A percentile compares a stretch with the other conserved stretches of the same genome.
phyloP scores from a whole-genome alignment of 257 asterid genomes.

The Solanum sejunctum region DNA sequence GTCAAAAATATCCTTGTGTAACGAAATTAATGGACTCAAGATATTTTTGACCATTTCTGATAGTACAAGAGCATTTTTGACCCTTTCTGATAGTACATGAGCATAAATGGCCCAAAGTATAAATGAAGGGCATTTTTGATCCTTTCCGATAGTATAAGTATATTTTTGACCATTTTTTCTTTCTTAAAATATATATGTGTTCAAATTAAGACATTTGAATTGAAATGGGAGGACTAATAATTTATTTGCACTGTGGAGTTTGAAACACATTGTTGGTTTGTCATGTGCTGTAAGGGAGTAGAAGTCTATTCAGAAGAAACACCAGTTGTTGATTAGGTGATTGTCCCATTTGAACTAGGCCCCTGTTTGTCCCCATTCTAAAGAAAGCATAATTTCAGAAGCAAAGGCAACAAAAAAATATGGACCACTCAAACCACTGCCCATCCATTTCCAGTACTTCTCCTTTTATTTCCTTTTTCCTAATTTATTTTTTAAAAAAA shows the following conservation, averaged over 20 bases:
- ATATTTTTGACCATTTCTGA: no score
- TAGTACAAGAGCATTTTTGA: no score
- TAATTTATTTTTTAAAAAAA: not conserved
- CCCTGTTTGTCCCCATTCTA: conserved; percentile 1
- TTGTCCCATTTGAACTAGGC: not conserved
- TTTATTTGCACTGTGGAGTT: not conserved
- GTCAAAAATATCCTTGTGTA: no score
- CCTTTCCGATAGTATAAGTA: no score
- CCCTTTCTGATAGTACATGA: no score
- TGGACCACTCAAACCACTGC: conserved; percentile 43
- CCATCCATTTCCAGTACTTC: conserved; percentile 10
- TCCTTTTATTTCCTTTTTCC: conserved; percentile 1
- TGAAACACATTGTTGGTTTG: not conserved
- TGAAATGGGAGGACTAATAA: not conserved
- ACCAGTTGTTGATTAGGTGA: not conserved
- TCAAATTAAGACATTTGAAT: not conserved
- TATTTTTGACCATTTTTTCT: no score
- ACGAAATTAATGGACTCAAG: no score
- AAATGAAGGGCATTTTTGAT: no score
- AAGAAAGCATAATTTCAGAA: conserved; percentile 4
- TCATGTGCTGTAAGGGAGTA: not conserved
- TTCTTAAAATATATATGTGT: not conserved
- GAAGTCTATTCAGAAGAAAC: not conserved
- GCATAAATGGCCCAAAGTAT: no score
- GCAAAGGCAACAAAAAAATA: not conserved